A percentile compares a stretch with the other conserved stretches of the same genome.
Conservation (phyloP, 106 monocot genomes). For the Dendrobium nobile region DNA sequence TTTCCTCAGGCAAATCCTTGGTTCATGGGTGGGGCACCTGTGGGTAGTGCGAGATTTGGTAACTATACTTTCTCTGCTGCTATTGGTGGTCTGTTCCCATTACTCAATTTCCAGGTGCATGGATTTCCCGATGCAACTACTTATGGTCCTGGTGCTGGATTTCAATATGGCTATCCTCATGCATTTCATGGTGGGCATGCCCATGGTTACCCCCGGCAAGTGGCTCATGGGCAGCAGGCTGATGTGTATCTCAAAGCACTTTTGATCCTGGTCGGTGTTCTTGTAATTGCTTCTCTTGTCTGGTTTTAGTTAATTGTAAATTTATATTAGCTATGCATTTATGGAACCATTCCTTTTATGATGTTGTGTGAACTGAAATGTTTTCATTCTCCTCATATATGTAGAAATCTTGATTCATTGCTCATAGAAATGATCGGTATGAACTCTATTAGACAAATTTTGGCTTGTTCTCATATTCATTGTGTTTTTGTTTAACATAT, state of each 20-base stretch:
- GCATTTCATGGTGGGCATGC: slow-evolving; percentile 45
- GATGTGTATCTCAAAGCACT: slow-evolving; percentile 32
- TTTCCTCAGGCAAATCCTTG: slow-evolving; percentile 40
- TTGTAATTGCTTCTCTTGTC: slow-evolving; percentile 41
- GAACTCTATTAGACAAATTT: not conserved
- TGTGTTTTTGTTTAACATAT: not conserved
- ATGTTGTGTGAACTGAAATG: not conserved
- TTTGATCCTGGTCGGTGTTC: slow-evolving; percentile 30
- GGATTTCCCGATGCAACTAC: slow-evolving; percentile 48
- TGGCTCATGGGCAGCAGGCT: slow-evolving; percentile 26
- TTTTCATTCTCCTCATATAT: not conserved
- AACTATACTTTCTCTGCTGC: slow-evolving; percentile 61
- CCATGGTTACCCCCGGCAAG: slow-evolving; percentile 18
- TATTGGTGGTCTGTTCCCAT: slow-evolving; percentile 49
- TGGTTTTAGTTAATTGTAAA: slow-evolving; percentile 1
- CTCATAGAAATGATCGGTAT: not conserved
- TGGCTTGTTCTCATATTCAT: not conserved
- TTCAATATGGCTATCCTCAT: slow-evolving; percentile 33
- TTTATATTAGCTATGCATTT: not conserved
- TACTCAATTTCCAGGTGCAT: slow-evolving; percentile 60
- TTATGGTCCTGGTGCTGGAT: slow-evolving; percentile 48
- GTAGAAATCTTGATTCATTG: not conserved
- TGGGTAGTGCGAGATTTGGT: slow-evolving; percentile 34
- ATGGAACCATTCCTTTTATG: not conserved
- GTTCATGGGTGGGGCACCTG: slow-evolving; percentile 33